Conservation (phyloP, 2,329 filamentous ascomycete genomes). For the Thelonectria olida region DNA sequence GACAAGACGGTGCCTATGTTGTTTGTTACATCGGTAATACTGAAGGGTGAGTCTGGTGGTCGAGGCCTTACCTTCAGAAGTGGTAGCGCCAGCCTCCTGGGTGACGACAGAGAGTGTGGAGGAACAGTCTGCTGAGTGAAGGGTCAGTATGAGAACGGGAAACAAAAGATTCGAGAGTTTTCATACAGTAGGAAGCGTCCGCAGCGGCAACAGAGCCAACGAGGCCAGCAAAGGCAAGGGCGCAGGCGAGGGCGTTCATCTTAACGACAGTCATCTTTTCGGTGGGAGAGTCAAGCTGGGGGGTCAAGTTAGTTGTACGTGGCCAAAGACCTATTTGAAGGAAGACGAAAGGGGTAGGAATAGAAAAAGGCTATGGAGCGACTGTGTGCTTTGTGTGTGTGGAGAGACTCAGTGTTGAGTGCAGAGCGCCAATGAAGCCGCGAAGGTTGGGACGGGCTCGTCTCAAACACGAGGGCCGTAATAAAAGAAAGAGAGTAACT, state of each 20-base stretch:
- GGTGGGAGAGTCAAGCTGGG: slow-evolving; percentile 12
- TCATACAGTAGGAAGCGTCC: slow-evolving; percentile 34
- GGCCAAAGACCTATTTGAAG: background rate
- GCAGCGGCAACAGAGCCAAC: slow-evolving; percentile 28
- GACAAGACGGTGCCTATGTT: slow-evolving; percentile 43
- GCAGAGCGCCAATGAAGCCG: background rate
- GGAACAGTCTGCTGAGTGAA: slow-evolving; percentile 38
- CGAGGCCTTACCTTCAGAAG: slow-evolving; percentile 42
- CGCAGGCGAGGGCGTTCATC: slow-evolving; percentile 37
- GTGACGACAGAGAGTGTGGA: slow-evolving; percentile 42
- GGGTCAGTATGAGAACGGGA: slow-evolving; percentile 9
- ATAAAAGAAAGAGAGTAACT: background rate
- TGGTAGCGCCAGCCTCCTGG: slow-evolving; percentile 44
- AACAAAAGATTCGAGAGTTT: background rate
- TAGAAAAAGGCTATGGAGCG: background rate
- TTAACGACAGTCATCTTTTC: slow-evolving; percentile 42
- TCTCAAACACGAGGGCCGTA: background rate
- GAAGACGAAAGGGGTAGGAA: background rate
- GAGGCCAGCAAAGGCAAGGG: slow-evolving; percentile 34
- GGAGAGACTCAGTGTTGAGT: background rate
- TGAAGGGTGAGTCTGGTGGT: background rate
- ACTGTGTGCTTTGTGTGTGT: background rate
- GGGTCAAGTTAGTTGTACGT: slow-evolving; percentile 7
- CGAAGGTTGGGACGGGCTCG: background rate
- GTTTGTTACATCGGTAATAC: slow-evolving; percentile 1